Evolutionary conservation across 345 rosid genomes (phyloP).

Genomic region (Odontarrhena argentea): DNA sequence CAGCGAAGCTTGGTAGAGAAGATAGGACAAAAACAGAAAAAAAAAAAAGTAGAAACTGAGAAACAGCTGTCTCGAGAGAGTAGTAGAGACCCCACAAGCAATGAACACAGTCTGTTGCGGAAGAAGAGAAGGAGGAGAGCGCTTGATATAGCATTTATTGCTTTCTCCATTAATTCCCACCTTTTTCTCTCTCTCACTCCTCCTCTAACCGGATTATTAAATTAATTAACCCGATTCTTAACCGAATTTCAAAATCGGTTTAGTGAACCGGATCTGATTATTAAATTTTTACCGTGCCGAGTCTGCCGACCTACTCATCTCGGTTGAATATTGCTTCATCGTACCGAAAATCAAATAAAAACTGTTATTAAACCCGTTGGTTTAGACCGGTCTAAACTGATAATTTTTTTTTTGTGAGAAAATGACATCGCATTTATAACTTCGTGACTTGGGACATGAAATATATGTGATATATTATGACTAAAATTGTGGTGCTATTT

Average conservation of each 20-base stretch:
- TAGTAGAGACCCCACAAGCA: conserved; percentile 42
- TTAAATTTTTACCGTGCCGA: neutral
- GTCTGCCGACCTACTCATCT: too few relatives aligned
- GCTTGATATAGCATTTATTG: conserved; percentile 40
- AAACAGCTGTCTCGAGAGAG: conserved; percentile 43
- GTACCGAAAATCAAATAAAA: conserved; percentile 19
- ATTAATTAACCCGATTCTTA: conserved; percentile 8
- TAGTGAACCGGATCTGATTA: neutral
- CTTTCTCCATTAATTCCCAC: conserved; percentile 38
- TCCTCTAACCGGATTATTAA: neutral
- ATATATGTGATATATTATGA: conserved; percentile 30
- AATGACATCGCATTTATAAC: conserved; percentile 32
- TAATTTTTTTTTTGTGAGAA: neutral
- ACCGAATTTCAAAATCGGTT: neutral
- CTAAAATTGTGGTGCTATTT: conserved; percentile 26
- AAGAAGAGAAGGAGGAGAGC: conserved; percentile 39
- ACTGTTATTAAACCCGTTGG: neutral
- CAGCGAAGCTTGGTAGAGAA: conserved; percentile 19
- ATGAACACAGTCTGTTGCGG: conserved; percentile 43
- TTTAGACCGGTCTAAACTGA: conserved; percentile 19
- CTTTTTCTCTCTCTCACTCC: conserved; percentile 29
- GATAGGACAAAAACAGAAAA: conserved; percentile 20
- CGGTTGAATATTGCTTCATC: neutral
- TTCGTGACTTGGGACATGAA: conserved; percentile 32
- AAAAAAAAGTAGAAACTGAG: conserved; percentile 27